Evolutionary conservation across 2,329 filamentous ascomycete genomes (phyloP).

Genomic region (Aureobasidium sp.): DNA sequence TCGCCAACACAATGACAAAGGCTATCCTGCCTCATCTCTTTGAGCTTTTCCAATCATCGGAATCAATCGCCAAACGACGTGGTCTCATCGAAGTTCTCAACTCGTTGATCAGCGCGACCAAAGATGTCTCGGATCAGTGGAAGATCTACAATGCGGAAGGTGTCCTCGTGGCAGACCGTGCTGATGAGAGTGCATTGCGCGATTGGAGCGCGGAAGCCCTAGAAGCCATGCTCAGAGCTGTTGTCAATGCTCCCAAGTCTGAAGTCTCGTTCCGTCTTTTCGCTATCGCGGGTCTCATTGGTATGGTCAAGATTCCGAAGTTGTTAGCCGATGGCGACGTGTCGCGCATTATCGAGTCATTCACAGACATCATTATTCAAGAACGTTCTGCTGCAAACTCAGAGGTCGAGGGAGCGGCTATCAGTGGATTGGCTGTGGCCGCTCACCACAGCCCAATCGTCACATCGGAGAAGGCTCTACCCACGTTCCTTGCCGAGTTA

Average conservation of each 20-base stretch:
- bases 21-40: constrained; percentile 50
- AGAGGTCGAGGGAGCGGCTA: constrained; percentile 50
- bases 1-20: constrained; percentile 48
- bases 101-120: constrained; percentile 49
- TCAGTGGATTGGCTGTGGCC: constrained; percentile 50
- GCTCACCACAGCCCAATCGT: constrained; percentile 53
- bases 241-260: constrained; percentile 35
- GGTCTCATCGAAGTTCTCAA: constrained; percentile 54
- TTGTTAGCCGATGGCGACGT: constrained; percentile 35
- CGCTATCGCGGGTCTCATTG: constrained; percentile 35
- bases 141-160: constrained; percentile 23
- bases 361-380: constrained; percentile 52
- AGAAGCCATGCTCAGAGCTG: constrained; percentile 34
- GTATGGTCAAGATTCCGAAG: constrained; percentile 33
- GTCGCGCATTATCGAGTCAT: constrained; percentile 47
- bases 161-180: constrained; percentile 15
- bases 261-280: constrained; percentile 42
- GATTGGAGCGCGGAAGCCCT: constrained; percentile 34
- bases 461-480: constrained; percentile 56
- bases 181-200: constrained; percentile 29
- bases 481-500: constrained; percentile 55
- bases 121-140: constrained; percentile 50
- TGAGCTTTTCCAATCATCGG: constrained; percentile 50
- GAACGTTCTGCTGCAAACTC: constrained; percentile 48
- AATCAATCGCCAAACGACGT: constrained; percentile 53